Base-by-base conservation (phyloP, 441 rosid species). In the Gossypium lobatum region DNA sequence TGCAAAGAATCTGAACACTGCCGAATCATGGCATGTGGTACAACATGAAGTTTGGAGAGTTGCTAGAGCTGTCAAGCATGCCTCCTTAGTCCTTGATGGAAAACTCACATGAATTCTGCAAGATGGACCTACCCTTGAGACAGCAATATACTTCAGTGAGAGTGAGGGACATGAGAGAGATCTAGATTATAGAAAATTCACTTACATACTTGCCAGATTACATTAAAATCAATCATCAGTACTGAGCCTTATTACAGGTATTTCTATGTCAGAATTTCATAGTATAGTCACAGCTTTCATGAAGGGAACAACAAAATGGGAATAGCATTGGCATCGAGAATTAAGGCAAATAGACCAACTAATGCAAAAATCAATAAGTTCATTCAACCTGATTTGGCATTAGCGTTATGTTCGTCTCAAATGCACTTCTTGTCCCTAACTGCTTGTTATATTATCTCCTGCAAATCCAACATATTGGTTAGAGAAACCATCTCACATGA, bases 41-140 rank as follows among this genome's bases (percentile, higher is more conserved):
- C 97, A 92, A 67, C 96, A 90, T 25, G 88, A 93, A 83, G 87
- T 90, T 5, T 92, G 97, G 95, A 85, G 97, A 83, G 90, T 90
- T 73, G 79, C 95, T 9, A 83, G 95, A 81, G 92, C 86, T 64
- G 60, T 92, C 72, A 80, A 77, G 78, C 91, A 89, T 34, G 93
- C 86, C 64, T 86, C 96, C 21, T 78, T 80, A 50, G 95, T 89
- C 73, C 90, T 92, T 63, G 74, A 37, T 59, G 89, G 93, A 42
- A 75, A 80, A 71, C 79, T 90, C 60, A 88, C 89, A 37, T 90
- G 82, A 88, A 79, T 3, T 57, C 7, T 20, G 52, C 55, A 39
- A 14, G 64, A 5, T 4, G 16, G 50, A 34, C 6, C 59, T 71
- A 42, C 20, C 37, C 6, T 58, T 58, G 63, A n/a, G 10, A 39